A percentile compares a stretch with the other conserved stretches of the same genome.
These are phyloP conservation scores for Suillus hirtellus DNA, from an alignment of 768 basidiomycete genomes.

Conservation along the genomic window DNA sequence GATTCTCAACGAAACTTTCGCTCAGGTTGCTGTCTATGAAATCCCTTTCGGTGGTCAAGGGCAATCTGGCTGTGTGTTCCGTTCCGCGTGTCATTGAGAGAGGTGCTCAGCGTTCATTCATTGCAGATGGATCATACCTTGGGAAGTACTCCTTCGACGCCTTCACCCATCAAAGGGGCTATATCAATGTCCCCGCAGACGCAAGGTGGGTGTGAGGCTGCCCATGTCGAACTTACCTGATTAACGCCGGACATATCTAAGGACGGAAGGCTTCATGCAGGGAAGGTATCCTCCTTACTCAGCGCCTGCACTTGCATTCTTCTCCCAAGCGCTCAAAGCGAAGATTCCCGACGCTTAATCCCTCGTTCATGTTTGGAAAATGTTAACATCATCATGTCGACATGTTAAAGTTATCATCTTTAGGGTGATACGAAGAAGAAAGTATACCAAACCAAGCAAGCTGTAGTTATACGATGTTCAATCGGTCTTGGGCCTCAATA, in stretches of 20 bases:
- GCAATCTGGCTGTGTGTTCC: conserved; percentile 55
- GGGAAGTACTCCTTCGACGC: conserved; percentile 50
- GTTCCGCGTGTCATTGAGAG: neutral
- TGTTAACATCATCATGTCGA: neutral
- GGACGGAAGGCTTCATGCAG: conserved; percentile 34
- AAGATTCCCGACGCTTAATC: neutral
- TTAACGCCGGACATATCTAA: neutral
- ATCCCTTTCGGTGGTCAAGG: conserved; percentile 53
- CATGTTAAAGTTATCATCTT: neutral
- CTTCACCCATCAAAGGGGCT: conserved; percentile 47
- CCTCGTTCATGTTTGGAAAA: neutral
- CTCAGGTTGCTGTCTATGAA: conserved; percentile 40
- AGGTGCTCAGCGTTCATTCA: too few relatives aligned
- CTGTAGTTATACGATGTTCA: too few relatives aligned
- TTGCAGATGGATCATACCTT: conserved; percentile 46
- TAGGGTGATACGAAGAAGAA: neutral
- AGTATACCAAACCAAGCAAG: too few relatives aligned
- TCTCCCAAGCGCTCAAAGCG: neutral
- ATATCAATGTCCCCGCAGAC: conserved; percentile 54
- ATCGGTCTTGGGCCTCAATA: too few relatives aligned
- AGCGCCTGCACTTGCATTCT: neutral
- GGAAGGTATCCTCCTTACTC: conserved; percentile 64
- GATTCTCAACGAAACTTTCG: conserved; percentile 54
- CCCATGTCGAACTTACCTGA: neutral
- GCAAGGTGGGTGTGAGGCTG: conserved; percentile 25